Conservation (phyloP, 257 asterid species). For the Solanum sparsipilum region DNA sequence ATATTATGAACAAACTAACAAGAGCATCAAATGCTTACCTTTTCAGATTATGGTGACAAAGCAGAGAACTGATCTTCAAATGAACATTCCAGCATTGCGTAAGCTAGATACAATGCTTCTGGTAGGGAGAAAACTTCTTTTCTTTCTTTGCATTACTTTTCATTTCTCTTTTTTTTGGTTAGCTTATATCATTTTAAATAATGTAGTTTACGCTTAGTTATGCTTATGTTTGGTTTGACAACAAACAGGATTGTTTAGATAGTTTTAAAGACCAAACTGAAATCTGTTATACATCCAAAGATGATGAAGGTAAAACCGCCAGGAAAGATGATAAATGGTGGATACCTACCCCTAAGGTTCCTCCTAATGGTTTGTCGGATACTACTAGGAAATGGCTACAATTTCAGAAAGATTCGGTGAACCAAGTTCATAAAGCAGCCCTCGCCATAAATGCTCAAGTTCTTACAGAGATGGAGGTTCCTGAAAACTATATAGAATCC, state of each 20-base stretch:
- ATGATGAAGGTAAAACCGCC: slow-evolving; percentile 24
- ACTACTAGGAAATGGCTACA: slow-evolving; percentile 61
- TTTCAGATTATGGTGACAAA: slow-evolving; percentile 67
- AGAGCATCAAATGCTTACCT: not conserved
- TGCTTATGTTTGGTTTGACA: not conserved
- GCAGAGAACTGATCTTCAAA: slow-evolving; percentile 65
- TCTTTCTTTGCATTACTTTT: not conserved
- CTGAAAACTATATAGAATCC: slow-evolving; percentile 64
- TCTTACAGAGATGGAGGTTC: slow-evolving; percentile 63
- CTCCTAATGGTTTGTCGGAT: slow-evolving; percentile 63
- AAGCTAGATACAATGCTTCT: slow-evolving; percentile 76
- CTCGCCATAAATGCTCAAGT: slow-evolving; percentile 79
- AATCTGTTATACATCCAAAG: slow-evolving; percentile 43
- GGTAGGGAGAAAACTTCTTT: slow-evolving; percentile 25
- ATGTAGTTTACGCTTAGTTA: not conserved
- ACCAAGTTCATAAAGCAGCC: slow-evolving; percentile 86
- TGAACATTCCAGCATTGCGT: slow-evolving; percentile 78
- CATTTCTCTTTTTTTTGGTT: not conserved
- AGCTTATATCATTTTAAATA: not conserved
- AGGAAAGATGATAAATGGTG: slow-evolving; percentile 77
- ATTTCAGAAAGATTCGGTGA: slow-evolving; percentile 66
- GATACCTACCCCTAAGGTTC: slow-evolving; percentile 82
- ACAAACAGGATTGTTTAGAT: slow-evolving; percentile 68
- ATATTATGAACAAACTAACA: not conserved
- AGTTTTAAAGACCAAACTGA: slow-evolving; percentile 71